phyloP scores from a whole-genome alignment of 805 yeast species.

The Blastobotrys robertii region DNA sequence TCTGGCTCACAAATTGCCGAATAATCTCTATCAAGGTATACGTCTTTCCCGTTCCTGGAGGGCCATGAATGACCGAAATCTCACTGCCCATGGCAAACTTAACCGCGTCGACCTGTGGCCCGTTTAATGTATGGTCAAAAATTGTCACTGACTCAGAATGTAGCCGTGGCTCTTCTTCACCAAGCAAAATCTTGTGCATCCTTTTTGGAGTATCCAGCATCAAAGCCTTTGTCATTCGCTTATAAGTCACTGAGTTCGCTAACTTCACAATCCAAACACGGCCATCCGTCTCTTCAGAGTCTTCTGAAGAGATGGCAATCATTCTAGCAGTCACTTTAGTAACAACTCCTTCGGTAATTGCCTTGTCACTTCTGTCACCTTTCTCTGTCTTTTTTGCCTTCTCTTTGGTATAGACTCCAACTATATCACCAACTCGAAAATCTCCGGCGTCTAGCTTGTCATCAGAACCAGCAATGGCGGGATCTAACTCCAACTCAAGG shows the following conservation, averaged over 20 bases:
- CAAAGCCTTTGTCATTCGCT: conserved; percentile 64
- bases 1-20: conserved; percentile 49
- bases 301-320: conserved; percentile 54
- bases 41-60: conserved; percentile 82
- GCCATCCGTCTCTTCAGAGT: conserved; percentile 40
- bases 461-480: conserved; percentile 30
- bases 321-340: conserved; percentile 39
- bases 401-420: conserved; percentile 37
- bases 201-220: conserved; percentile 36
- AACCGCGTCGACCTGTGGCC: conserved; percentile 67
- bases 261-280: conserved; percentile 62
- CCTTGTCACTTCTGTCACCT: conserved; percentile 17
- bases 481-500: conserved; percentile 52
- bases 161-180: conserved; percentile 33
- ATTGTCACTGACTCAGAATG: conserved; percentile 13
- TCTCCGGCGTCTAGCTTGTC: conserved; percentile 37
- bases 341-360: conserved; percentile 52
- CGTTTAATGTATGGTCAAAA: conserved; percentile 43
- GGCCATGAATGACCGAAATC: conserved; percentile 58
- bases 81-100: conserved; percentile 47
- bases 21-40: conserved; percentile 75
- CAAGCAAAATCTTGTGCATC: conserved; percentile 36
- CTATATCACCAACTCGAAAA: conserved; percentile 68
- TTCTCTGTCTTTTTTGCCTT: conserved; percentile 6
- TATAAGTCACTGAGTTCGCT: conserved; percentile 31